Base-by-base conservation (phyloP, 768 basidiomycete genomes). In the Lactarius sanguifluus region DNA sequence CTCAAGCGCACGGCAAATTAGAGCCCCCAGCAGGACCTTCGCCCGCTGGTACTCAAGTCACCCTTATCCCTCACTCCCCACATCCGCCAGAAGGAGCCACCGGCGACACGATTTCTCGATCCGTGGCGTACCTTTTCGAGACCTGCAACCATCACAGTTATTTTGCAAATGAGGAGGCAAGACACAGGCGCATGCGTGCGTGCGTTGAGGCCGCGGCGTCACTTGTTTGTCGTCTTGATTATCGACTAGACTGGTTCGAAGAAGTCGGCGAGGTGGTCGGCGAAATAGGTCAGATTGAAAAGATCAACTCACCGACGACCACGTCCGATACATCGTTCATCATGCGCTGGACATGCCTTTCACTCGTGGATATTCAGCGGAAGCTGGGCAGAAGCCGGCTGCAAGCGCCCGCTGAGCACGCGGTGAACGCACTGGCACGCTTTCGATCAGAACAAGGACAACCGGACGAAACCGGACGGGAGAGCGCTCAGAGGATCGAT, bases 281-380 rank as follows among this genome's bases (percentile, higher is more conserved):
- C 18, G 56, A 58, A n/a, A 18, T 58, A 2, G 38, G 38, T 13
- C 36, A 23, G 2, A 23, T 25, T 5, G 57, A 58, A 28, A 58
- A 41, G 10, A 2, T 23, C n/a, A n/a, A 23, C 15, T 15, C 5
- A 36, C 38, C 3, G 36, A 40, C 57, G 23, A 38, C 12, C 2
- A 13, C 13, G 41, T 16, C 36, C 2, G 38, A 58, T 15, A 23
- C 1, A 15, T 41, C 57, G 2, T 36, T 36, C 36, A 13, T 13
- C 12, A 10, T 58, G 18, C 57, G 38, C 7, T 58, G 57, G 57
- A 58, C 57, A 3, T 58, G 57, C 16, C 57, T 58, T 28, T 58
- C 57, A 28, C n/a, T 41, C 38, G 3, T 40, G 10, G n/a, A 7
- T 13, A 18, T 38, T 57, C 32, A 40, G 38, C 38, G 3, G 38